phyloP scores from a whole-genome alignment of 768 basidiomycete species.

The Lyophyllum semitale region DNA sequence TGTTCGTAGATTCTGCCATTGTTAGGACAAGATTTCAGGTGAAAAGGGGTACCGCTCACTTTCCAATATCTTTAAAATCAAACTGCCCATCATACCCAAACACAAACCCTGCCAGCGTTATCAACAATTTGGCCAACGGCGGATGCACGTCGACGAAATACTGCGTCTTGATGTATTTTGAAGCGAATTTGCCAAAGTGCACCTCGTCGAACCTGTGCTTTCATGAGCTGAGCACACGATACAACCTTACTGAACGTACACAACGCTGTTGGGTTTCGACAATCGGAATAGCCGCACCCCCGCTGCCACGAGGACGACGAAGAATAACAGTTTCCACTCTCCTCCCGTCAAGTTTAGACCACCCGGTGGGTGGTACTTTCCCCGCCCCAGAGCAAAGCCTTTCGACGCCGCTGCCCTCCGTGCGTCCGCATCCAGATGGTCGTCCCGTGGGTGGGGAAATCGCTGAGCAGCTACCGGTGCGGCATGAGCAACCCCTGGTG shows the following conservation, averaged over 20 bases:
- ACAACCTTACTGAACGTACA: slow-evolving; percentile 56
- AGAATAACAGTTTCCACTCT: slow-evolving; percentile 75
- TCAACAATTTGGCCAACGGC: slow-evolving; percentile 92
- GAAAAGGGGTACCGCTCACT: slow-evolving; percentile 50
- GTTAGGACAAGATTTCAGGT: background rate
- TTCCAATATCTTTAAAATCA: slow-evolving; percentile 97
- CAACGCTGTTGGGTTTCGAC: slow-evolving; percentile 86
- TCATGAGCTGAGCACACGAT: background rate
- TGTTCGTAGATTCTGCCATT: slow-evolving; percentile 69
- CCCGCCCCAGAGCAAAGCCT: slow-evolving; percentile 55
- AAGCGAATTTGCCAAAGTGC: slow-evolving; percentile 97
- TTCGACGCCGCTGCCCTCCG: slow-evolving; percentile 70
- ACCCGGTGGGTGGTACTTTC: slow-evolving; percentile 49
- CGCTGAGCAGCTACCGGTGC: slow-evolving; percentile 44
- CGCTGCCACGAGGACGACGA: slow-evolving; percentile 67
- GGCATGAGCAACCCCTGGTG: slow-evolving; percentile 43
- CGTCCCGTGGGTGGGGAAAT: slow-evolving; percentile 66
- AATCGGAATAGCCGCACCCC: slow-evolving; percentile 87
- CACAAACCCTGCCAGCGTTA: slow-evolving; percentile 87
- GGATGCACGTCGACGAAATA: slow-evolving; percentile 98
- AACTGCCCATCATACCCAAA: slow-evolving; percentile 91
- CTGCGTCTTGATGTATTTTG: slow-evolving; percentile 88
- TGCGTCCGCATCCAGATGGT: slow-evolving; percentile 74
- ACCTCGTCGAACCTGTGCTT: slow-evolving; percentile 89
- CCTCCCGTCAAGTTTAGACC: slow-evolving; percentile 66